These are phyloP conservation scores for Retiboletus fuscus DNA, from an alignment of 1,284 basidiomycete genomes.

Conservation along the genomic window DNA sequence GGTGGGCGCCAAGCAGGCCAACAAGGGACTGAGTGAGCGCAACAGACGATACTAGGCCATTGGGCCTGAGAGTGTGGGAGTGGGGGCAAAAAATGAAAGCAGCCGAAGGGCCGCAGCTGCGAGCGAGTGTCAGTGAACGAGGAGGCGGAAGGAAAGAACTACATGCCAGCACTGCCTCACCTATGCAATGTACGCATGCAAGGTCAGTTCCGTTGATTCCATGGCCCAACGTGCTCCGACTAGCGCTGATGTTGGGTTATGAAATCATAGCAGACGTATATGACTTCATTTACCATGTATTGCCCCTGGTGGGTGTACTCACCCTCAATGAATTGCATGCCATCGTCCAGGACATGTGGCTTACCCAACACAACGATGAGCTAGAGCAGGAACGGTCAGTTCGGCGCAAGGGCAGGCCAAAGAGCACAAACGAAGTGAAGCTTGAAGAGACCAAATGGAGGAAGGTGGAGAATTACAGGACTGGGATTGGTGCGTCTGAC, in stretches of 20 bases:
- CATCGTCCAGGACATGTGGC: slow-evolving; percentile 77
- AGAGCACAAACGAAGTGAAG: slow-evolving; percentile 63
- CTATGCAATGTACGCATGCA: slow-evolving; percentile 42
- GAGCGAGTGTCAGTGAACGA: too few relatives aligned
- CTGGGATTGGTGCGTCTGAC: slow-evolving; percentile 80
- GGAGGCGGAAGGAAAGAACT: too few relatives aligned
- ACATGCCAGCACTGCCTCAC: too few relatives aligned
- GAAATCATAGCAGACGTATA: slow-evolving; percentile 72
- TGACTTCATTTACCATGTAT: slow-evolving; percentile 81
- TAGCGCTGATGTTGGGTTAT: slow-evolving; percentile 9
- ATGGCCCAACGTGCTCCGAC: too few relatives aligned
- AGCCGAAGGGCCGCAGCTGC: too few relatives aligned
- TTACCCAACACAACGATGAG: slow-evolving; percentile 77
- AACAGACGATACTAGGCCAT: too few relatives aligned
- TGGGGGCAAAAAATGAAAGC: too few relatives aligned
- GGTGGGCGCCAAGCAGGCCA: too few relatives aligned
- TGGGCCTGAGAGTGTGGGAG: too few relatives aligned
- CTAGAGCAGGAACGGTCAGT: slow-evolving; percentile 72
- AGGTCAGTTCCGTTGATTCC: slow-evolving; percentile 52
- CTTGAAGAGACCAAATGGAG: slow-evolving; percentile 78
- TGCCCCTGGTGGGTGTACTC: slow-evolving; percentile 73
- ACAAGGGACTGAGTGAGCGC: too few relatives aligned
- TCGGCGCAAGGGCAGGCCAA: slow-evolving; percentile 29
- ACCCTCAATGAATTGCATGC: slow-evolving; percentile 76
- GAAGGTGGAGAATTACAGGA: slow-evolving; percentile 82